phyloP scores from a whole-genome alignment of 345 rosid genomes.

The Sisymbrium irio region DNA sequence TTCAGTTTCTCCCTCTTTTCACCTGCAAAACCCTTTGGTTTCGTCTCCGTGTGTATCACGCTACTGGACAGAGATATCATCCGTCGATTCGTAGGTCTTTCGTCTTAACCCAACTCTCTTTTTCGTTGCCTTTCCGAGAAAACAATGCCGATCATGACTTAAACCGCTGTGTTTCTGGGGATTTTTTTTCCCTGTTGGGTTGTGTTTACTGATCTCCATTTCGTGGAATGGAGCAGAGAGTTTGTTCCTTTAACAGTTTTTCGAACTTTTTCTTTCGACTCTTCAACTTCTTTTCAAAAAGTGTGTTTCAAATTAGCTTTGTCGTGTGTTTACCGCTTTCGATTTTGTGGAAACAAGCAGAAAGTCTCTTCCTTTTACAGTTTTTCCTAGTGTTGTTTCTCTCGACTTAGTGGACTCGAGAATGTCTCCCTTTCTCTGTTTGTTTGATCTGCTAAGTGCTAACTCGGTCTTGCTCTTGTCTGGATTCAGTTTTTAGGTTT shows the following conservation, averaged over 20 bases:
- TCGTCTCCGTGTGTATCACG: background rate
- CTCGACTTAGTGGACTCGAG: background rate
- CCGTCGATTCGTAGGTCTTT: conserved; percentile 25
- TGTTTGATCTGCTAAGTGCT: background rate
- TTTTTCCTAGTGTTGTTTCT: conserved; percentile 7
- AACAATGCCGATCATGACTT: background rate
- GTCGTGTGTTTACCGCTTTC: background rate
- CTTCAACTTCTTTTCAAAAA: background rate
- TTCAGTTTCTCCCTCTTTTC: conserved; percentile 12
- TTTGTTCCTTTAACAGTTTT: conserved; percentile 6
- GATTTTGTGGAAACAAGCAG: conserved; percentile 10
- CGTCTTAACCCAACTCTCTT: background rate
- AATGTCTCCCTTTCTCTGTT: conserved; percentile 2
- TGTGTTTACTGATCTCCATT: background rate
- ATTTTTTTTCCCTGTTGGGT: conserved; percentile 13
- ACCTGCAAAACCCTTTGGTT: background rate
- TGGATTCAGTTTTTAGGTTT: conserved; percentile 11
- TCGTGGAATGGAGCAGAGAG: background rate
- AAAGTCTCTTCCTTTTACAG: conserved; percentile 8
- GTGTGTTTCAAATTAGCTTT: conserved; percentile 8
- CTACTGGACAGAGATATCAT: background rate
- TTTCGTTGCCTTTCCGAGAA: background rate
- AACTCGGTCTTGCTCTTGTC: background rate
- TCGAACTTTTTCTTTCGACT: background rate
- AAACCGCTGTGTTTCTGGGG: background rate